phyloP scores from a whole-genome alignment of 1,284 basidiomycete genomes.

The Naganishia cerealis region DNA sequence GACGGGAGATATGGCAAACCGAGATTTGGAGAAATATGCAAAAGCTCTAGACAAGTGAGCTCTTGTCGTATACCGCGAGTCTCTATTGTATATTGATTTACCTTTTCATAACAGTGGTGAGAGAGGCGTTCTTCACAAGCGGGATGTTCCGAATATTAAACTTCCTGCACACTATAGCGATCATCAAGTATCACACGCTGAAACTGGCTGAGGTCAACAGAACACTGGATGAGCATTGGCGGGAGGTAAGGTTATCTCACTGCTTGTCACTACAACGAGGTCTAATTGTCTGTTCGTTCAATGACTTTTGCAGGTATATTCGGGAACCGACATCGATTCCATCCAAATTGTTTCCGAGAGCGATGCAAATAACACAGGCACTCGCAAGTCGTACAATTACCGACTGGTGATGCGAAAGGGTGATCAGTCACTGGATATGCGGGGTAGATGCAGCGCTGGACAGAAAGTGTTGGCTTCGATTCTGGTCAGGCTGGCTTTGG shows the following conservation, averaged over 20 bases:
- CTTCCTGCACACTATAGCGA: conserved; percentile 64
- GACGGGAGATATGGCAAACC: conserved; percentile 93
- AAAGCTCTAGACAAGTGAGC: conserved; percentile 90
- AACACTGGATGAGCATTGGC: conserved; percentile 93
- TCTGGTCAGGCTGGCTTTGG: conserved; percentile 94
- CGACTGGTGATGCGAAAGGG: conserved; percentile 65
- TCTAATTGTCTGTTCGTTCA: background rate
- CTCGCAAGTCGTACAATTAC: conserved; percentile 96
- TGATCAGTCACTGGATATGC: conserved; percentile 99
- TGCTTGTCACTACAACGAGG: background rate
- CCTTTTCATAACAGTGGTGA: conserved; percentile 11
- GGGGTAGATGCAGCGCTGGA: conserved; percentile 94
- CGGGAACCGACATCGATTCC: conserved; percentile 97
- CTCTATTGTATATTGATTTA: background rate
- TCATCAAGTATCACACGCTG: conserved; percentile 96
- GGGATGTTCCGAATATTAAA: background rate
- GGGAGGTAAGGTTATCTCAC: conserved; percentile 59
- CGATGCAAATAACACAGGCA: conserved; percentile 69
- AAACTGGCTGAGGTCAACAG: conserved; percentile 99
- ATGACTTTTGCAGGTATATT: conserved; percentile 67
- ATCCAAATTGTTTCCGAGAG: conserved; percentile 93
- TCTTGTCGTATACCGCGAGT: background rate
- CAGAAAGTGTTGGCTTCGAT: conserved; percentile 96
- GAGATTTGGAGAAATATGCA: conserved; percentile 92
- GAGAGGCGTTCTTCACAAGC: background rate